Conservation (phyloP, 1,284 basidiomycete genomes). For the Psilocybe mexicana region DNA sequence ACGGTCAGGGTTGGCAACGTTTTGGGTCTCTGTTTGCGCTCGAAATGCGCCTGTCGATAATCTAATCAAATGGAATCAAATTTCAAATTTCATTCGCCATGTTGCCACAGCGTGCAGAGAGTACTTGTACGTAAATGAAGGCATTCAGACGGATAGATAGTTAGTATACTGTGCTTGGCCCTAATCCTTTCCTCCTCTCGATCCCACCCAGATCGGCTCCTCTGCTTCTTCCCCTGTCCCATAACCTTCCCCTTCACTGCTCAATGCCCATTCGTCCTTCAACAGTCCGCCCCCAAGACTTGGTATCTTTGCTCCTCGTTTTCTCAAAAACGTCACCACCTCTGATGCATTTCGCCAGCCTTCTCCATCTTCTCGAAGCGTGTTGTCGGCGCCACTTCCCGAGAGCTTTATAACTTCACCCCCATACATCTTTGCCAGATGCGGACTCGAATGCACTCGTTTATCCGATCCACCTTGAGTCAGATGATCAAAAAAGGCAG, state of each 20-base stretch:
- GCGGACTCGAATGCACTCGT: slow-evolving; percentile 56
- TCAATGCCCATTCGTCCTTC: slow-evolving; percentile 63
- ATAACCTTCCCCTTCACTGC: slow-evolving; percentile 60
- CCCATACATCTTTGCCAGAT: slow-evolving; percentile 56
- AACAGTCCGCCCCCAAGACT: slow-evolving; percentile 42
- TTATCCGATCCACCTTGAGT: slow-evolving; percentile 47
- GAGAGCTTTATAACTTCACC: slow-evolving; percentile 23
- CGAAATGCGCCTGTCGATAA: slow-evolving; percentile 16
- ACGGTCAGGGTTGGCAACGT: slow-evolving; percentile 10
- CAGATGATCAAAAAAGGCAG: slow-evolving; percentile 68
- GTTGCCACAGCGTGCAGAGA: slow-evolving; percentile 14
- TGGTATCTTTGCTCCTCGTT: slow-evolving; percentile 65
- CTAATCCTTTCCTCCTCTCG: background rate
- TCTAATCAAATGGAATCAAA: slow-evolving; percentile 20
- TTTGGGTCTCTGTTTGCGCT: slow-evolving; percentile 4
- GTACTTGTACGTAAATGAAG: background rate
- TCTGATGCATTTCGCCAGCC: slow-evolving; percentile 65
- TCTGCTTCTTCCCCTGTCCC: slow-evolving; percentile 37
- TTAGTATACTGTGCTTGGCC: background rate
- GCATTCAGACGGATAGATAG: background rate
- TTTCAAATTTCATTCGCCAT: background rate
- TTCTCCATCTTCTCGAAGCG: slow-evolving; percentile 16
- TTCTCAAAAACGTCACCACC: slow-evolving; percentile 61
- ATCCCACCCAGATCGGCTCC: slow-evolving; percentile 15
- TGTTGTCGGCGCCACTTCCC: slow-evolving; percentile 23